Base-by-base conservation (phyloP, 306 rosid genomes). In the Quercus variabilis region DNA sequence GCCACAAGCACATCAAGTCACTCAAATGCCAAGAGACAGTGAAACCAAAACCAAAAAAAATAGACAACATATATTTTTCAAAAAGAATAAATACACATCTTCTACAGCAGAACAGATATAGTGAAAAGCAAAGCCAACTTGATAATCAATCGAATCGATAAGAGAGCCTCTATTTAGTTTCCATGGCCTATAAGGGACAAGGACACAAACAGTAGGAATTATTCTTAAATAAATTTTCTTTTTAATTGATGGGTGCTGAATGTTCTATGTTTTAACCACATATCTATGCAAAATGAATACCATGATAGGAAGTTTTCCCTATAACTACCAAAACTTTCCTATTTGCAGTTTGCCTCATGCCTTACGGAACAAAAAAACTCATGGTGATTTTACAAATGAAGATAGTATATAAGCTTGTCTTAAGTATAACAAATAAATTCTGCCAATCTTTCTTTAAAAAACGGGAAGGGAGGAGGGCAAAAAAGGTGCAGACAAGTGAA, bases 31-130 rank as follows among this genome's bases (percentile, higher is more conserved):
- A 19, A 71, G 56, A 71, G 15, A 5, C 20, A 3, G 72, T 52
- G 33, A 57, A 84, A 59, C 64, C 74, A 79, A 54, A 79, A 64
- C 38, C 46, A 71, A 69, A 41, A 78, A 33, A 41, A n/a, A 9
- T 55, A 74, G 74, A 25, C 2, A 30, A 9, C 20, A 28, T 46
- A 56, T 21, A 5, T 25, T n/a, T 46, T 46, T 46, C 43, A 46
- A 46, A 46, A 46, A 11, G 54, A 46, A 51, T 17, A 6, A 20
- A 31, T 15, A 20, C 30, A 59, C 28, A 28, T 21, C 65, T 17
- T 59, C 20, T 23, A 33, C 38, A n/a, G 21, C 25, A 43, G 52
- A 30, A 11, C 51, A 73, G 25, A 30, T 20, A 19, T n/a, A 28
- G 17, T 11, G 60, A 30, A 54, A 65, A 6, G 43, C 5, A 64